Percentiles rank a stretch among this genome's conserved stretches.
These are phyloP conservation scores for Podaxis carcinomalis DNA, from an alignment of 768 basidiomycete species.

Conservation along the genomic window DNA sequence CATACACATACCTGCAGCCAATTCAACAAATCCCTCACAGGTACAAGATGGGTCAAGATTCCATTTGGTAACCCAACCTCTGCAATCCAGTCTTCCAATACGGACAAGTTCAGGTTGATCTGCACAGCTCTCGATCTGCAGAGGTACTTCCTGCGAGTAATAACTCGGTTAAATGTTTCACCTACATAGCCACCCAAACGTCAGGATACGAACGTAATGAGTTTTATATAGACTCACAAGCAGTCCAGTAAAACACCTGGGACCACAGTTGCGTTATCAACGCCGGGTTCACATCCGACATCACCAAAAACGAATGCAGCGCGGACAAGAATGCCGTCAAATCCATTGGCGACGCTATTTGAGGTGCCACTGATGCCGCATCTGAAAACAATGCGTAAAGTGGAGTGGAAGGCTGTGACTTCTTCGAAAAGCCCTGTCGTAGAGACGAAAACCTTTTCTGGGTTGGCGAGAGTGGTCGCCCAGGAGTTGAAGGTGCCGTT, in stretches of 20 bases:
- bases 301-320: constrained; percentile 74
- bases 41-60: constrained; percentile 75
- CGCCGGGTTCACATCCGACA: constrained; percentile 88
- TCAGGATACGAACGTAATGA: background rate
- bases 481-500: constrained; percentile 46
- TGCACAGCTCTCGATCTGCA: constrained; percentile 90
- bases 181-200: constrained; percentile 36
- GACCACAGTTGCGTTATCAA: constrained; percentile 91
- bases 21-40: constrained; percentile 76
- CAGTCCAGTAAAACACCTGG: constrained; percentile 98
- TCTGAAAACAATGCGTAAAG: constrained; percentile 49
- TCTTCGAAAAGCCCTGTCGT: constrained; percentile 54
- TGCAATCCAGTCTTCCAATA: constrained; percentile 89
- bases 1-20: constrained; percentile 76
- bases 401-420: constrained; percentile 37
- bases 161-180: constrained; percentile 79
- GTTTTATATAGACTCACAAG: constrained; percentile 51
- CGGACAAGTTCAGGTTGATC: constrained; percentile 81
- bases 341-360: constrained; percentile 42
- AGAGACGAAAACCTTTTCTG: constrained; percentile 60
- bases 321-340: constrained; percentile 81
- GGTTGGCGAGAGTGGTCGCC: constrained; percentile 53
- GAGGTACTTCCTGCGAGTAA: constrained; percentile 91
- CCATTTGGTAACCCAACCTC: constrained; percentile 76
- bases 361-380: constrained; percentile 23